phyloP scores from a whole-genome alignment of 2,329 filamentous ascomycete genomes.

The Xylariomycetidae sp. region DNA sequence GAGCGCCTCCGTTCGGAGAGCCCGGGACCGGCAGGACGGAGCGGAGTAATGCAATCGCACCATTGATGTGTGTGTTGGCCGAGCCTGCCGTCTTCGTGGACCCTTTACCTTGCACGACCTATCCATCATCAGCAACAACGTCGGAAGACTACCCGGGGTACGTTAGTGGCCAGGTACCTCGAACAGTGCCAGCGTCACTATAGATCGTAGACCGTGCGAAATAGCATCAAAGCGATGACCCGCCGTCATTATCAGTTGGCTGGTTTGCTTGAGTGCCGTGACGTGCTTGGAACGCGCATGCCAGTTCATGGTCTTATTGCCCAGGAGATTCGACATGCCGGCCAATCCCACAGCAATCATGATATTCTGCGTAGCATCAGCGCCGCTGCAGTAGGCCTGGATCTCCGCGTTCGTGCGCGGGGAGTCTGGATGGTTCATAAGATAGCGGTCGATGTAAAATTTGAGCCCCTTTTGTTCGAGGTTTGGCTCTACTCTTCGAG shows the following conservation, averaged over 20 bases:
- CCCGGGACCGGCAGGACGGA: constrained; percentile 34
- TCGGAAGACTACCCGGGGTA: not conserved
- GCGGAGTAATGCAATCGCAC: constrained; percentile 52
- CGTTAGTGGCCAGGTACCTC: constrained; percentile 39
- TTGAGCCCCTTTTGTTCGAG: constrained; percentile 41
- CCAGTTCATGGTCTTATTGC: constrained; percentile 38
- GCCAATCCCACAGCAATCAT: constrained; percentile 54
- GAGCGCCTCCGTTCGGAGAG: constrained; percentile 37
- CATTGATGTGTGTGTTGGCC: constrained; percentile 53
- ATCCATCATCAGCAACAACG: constrained; percentile 10
- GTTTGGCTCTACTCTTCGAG: constrained; percentile 33
- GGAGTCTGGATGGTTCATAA: constrained; percentile 46
- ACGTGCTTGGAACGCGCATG: constrained; percentile 48
- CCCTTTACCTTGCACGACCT: constrained; percentile 38
- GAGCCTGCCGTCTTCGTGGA: constrained; percentile 39
- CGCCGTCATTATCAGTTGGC: constrained; percentile 33
- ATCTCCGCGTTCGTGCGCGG: constrained; percentile 34
- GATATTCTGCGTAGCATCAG: constrained; percentile 37
- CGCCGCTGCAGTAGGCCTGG: constrained; percentile 29
- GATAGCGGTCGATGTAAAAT: constrained; percentile 46
- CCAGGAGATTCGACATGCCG: constrained; percentile 48
- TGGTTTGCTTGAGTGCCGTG: constrained; percentile 42
- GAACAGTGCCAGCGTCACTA: constrained; percentile 55
- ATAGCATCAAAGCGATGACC: constrained; percentile 30
- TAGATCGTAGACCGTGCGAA: constrained; percentile 37